A percentile compares a stretch with the other conserved stretches of the same genome.
Conservation (phyloP, 208 protist genomes). For the Novymonas esmeraldas region DNA sequence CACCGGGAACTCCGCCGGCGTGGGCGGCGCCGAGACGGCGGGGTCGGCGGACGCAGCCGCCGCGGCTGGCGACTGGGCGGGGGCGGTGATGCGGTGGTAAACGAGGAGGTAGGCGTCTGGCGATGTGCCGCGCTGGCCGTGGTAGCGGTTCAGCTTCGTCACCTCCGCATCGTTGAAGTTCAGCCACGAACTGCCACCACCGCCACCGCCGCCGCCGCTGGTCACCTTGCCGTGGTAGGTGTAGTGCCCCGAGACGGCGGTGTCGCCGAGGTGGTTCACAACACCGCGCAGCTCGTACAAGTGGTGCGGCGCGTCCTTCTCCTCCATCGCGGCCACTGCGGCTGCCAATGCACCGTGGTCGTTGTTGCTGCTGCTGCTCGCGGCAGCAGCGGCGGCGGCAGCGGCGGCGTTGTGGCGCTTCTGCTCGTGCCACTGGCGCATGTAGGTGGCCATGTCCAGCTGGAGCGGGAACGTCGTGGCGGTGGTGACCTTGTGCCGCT, state of each 20-base stretch:
- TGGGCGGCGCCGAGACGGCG: conserved; percentile 21
- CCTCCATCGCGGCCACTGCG: not conserved
- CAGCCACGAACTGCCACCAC: conserved; percentile 40
- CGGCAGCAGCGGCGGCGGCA: conserved; percentile 3
- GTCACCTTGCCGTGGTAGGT: conserved; percentile 72
- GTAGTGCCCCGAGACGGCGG: conserved; percentile 79
- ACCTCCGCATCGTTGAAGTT: conserved; percentile 79
- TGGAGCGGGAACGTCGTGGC: conserved; percentile 48
- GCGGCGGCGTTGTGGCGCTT: conserved; percentile 11
- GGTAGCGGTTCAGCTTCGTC: conserved; percentile 44
- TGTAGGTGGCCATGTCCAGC: conserved; percentile 66
- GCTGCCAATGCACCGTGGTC: too few species aligned
- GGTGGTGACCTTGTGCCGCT: conserved; percentile 68
- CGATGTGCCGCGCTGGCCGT: conserved; percentile 40
- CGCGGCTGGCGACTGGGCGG: conserved; percentile 27
- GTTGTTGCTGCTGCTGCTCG: too few species aligned
- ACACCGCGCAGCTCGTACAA: conserved; percentile 73
- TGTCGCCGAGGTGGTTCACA: conserved; percentile 73
- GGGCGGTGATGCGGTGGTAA: conserved; percentile 44
- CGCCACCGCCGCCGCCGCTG: not conserved
- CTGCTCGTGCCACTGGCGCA: conserved; percentile 54
- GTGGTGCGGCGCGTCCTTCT: conserved; percentile 3
- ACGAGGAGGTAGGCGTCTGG: conserved; percentile 78
- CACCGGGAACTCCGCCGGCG: conserved; percentile 40
- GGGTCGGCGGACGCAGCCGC: conserved; percentile 3